Conservation (phyloP, 176 grass and related monocot species). For the Cenchrus americanus region DNA sequence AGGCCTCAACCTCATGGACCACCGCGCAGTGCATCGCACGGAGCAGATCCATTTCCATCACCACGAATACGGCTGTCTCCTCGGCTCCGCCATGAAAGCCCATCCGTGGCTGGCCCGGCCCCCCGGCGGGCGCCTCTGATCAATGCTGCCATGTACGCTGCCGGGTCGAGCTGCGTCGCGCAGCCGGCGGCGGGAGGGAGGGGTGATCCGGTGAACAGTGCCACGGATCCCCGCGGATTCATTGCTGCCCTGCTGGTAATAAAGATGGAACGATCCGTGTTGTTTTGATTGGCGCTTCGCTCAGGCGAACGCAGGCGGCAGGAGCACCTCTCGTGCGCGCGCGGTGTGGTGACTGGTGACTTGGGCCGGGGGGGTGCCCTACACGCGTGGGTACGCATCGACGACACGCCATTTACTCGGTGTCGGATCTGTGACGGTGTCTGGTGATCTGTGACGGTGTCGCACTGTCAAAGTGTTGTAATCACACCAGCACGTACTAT, state of each 20-base stretch:
- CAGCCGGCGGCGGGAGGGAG: no score
- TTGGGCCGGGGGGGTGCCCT: background rate
- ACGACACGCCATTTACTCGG: background rate
- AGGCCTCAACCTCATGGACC: conserved; percentile 15
- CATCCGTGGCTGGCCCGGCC: conserved; percentile 5
- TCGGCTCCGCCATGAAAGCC: background rate
- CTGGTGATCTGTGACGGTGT: background rate
- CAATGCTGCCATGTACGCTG: conserved; percentile 27
- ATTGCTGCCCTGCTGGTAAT: background rate
- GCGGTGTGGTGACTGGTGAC: background rate
- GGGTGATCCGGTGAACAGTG: conserved; percentile 28
- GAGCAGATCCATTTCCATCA: conserved; percentile 2
- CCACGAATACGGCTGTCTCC: conserved; percentile 33
- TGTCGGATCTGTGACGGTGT: background rate
- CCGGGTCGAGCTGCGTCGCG: background rate
- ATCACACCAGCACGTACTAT: no score
- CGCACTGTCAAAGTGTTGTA: background rate
- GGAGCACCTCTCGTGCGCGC: background rate
- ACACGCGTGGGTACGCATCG: background rate
- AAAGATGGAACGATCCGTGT: background rate
- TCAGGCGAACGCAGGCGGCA: background rate
- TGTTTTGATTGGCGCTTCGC: background rate
- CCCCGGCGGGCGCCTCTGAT: conserved; percentile 28
- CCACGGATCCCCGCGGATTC: conserved; percentile 10
- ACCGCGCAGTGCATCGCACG: background rate